Evolutionary conservation across 805 yeast genomes (phyloP).

Genomic region (Hanseniaspora hatyaiensis): DNA sequence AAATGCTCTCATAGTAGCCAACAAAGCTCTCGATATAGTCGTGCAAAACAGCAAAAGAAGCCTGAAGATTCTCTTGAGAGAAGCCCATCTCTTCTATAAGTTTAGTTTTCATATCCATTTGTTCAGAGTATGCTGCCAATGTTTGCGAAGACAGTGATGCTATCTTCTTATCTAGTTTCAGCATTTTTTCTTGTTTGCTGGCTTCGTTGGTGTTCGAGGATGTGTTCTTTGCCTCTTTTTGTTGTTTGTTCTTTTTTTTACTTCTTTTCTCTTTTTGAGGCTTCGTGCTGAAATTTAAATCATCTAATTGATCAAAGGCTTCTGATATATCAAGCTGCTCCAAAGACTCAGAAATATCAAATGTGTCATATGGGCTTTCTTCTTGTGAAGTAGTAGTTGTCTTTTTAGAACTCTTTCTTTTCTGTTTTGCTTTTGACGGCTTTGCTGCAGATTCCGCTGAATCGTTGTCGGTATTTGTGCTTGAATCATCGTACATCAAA

Average conservation of each 20-base stretch:
- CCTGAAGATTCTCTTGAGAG: not conserved
- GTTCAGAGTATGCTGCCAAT: not conserved
- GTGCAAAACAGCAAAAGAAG: not conserved
- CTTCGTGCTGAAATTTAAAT: not conserved
- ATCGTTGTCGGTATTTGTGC: not conserved
- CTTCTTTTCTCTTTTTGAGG: conserved; percentile 8
- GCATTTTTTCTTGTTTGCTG: not conserved
- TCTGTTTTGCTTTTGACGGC: not conserved
- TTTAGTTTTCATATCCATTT: conserved; percentile 2
- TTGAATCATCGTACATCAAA: not conserved
- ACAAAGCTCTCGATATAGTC: conserved; percentile 2
- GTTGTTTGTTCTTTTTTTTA: not conserved
- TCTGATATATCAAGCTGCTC: not conserved
- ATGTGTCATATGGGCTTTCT: too few species aligned
- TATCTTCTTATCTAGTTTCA: not conserved
- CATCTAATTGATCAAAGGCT: conserved; percentile 1
- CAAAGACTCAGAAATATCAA: too few species aligned
- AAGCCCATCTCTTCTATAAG: conserved; percentile 2
- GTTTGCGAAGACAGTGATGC: not conserved
- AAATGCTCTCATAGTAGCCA: conserved; percentile 6
- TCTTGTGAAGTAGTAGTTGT: too few species aligned
- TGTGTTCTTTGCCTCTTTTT: not conserved
- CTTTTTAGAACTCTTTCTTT: not conserved
- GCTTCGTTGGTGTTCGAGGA: not conserved
- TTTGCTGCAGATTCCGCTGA: not conserved